These are phyloP conservation scores for Acanthamoeba royreba DNA, from an alignment of 208 protist genomes.

Conservation along the genomic window DNA sequence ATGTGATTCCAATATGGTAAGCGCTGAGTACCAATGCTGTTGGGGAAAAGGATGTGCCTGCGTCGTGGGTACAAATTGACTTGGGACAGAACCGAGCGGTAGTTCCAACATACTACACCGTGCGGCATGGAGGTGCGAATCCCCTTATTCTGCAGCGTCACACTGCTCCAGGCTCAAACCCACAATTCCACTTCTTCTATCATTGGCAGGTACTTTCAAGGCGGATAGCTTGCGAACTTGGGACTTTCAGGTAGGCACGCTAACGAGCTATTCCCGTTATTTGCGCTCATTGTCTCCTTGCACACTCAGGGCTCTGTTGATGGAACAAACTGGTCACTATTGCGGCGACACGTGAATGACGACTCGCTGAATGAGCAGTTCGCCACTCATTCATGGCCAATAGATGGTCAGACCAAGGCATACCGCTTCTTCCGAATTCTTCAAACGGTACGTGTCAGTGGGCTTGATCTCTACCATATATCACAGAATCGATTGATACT, in stretches of 20 bases:
- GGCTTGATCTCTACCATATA: background rate
- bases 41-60: background rate
- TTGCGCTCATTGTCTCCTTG: no score
- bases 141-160: no score
- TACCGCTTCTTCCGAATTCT: slow-evolving; percentile 63
- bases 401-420: background rate
- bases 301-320: slow-evolving; percentile 63
- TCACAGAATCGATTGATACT: background rate
- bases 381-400: slow-evolving; percentile 31
- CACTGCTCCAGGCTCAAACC: no score
- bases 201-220: slow-evolving; percentile 50
- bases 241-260: no score
- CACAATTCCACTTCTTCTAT: no score
- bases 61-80: slow-evolving; percentile 60
- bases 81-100: slow-evolving; percentile 41
- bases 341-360: slow-evolving; percentile 55
- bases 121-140: slow-evolving; percentile 54
- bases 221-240: slow-evolving; percentile 57
- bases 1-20: no score
- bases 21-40: background rate
- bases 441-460: background rate
- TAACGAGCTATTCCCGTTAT: no score
- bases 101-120: slow-evolving; percentile 56
- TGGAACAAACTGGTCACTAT: slow-evolving; percentile 35
- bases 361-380: slow-evolving; percentile 36